Evolutionary conservation across 1,284 basidiomycete genomes (phyloP).

Genomic region (Sanghuangporus sanghuang): DNA sequence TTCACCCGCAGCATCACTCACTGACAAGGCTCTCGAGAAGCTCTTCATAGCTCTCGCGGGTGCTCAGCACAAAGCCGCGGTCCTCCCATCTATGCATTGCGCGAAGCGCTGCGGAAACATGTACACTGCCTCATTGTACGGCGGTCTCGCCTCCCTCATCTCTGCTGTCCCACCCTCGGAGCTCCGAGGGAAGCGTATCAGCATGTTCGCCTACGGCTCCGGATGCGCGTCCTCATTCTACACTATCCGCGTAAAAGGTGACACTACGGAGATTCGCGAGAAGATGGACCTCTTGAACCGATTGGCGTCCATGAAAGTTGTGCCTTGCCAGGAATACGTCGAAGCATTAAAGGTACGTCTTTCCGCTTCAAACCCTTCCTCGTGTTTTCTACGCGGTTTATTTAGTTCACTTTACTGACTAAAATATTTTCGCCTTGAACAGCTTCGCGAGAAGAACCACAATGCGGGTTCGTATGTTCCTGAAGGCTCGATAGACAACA

Average conservation of each 20-base stretch:
- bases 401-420: slow-evolving; percentile 6
- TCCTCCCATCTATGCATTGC: slow-evolving; percentile 76
- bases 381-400: background rate
- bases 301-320: slow-evolving; percentile 84
- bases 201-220: slow-evolving; percentile 92
- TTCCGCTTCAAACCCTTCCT: background rate
- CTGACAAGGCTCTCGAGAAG: slow-evolving; percentile 96
- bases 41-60: slow-evolving; percentile 78
- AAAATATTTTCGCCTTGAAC: slow-evolving; percentile 1
- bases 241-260: slow-evolving; percentile 79
- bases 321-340: slow-evolving; percentile 84
- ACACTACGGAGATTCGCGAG: slow-evolving; percentile 73
- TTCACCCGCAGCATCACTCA: slow-evolving; percentile 70
- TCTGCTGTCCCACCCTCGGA: slow-evolving; percentile 62
- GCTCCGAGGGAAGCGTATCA: slow-evolving; percentile 76
- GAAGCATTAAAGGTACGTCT: slow-evolving; percentile 62
- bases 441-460: slow-evolving; percentile 97
- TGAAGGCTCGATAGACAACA: slow-evolving; percentile 82
- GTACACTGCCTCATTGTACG: slow-evolving; percentile 98
- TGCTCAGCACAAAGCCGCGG: slow-evolving; percentile 63
- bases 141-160: slow-evolving; percentile 83
- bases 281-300: slow-evolving; percentile 79
- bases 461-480: slow-evolving; percentile 87
- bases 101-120: slow-evolving; percentile 93
- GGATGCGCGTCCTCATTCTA: slow-evolving; percentile 93